These are phyloP conservation scores for Petunia hybrid DNA, from an alignment of 305 asterid genomes.

Conservation along the genomic window DNA sequence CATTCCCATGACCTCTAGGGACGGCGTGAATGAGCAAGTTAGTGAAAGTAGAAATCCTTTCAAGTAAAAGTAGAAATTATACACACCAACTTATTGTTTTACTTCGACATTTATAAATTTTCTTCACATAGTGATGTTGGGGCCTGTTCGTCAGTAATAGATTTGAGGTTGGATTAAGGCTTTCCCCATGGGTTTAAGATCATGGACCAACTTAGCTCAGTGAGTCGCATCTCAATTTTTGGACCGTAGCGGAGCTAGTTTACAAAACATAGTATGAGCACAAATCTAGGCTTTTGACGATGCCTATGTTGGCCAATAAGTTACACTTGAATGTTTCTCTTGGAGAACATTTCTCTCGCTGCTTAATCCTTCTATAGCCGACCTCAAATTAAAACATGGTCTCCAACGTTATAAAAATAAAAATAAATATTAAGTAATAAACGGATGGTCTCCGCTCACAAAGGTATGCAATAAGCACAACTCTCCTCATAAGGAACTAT, in stretches of 20 bases:
- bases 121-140: neutral
- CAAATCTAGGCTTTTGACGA: neutral
- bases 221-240: neutral
- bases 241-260: neutral
- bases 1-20: slow-evolving; percentile 16
- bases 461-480: neutral
- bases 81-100: neutral
- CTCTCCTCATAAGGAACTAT: neutral
- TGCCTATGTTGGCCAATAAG: slow-evolving; percentile 7
- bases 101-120: neutral
- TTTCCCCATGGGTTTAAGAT: neutral
- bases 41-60: neutral
- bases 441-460: neutral
- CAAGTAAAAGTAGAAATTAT: slow-evolving; percentile 1
- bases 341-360: neutral
- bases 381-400: neutral
- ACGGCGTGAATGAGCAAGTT: neutral
- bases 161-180: slow-evolving; percentile 15
- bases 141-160: neutral
- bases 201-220: neutral
- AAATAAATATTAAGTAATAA: no score
- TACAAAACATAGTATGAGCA: neutral
- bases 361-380: neutral
- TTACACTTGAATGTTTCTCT: neutral
- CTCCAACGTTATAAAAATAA: neutral